Evolutionary conservation across 441 rosid species (phyloP), one percentile per base, ranked within the genome.

Genomic region (Mallotus japonicus): DNA sequence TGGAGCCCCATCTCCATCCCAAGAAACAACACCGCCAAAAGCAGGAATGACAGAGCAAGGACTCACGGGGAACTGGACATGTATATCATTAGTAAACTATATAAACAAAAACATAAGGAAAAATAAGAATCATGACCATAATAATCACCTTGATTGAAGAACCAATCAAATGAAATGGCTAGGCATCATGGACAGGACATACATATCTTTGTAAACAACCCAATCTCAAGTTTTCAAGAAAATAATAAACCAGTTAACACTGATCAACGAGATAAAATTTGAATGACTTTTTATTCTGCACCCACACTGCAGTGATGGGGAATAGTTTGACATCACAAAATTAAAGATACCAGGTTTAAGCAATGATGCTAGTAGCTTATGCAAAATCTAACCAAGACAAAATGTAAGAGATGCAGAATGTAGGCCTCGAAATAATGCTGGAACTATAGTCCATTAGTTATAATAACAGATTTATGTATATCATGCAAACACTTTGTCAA

Each of bases 1-100:
- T 12, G 96, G 97, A 50, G 96, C 96, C n/a, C 91, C 99, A 64
- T 88, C 93, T 69, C 99, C 96, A 66, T 92, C 98, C 99, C 99
- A 91, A 68, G 99, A 92, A 76, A 92, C 96, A 71, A 71, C 73
- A 67, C 99, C 99, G 44, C 99, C 99, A 82, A 92, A 95, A 74
- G 99, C 88, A 83, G 95, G 92, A 79, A 95, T 85, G 69, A 92
- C 90, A 65, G 51, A 88, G 97, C 77, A 95, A 76, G 0, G 97
- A 89, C 81, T 92, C 98, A 78, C 98, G 82, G 19, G 97, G 95
- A 77, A 91, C 99, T 92, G 81, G 60, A 76, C 4, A 76, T 63
- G 64, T 22, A 67, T 71, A 59, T 32, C 24, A n/a, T 53, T 46
- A 53, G 5, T 24, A 57, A 53, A 55, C 61, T 37, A 32, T 13